Conservation (phyloP, 352 stramenopile species). For the Phytophthora podocarpi region DNA sequence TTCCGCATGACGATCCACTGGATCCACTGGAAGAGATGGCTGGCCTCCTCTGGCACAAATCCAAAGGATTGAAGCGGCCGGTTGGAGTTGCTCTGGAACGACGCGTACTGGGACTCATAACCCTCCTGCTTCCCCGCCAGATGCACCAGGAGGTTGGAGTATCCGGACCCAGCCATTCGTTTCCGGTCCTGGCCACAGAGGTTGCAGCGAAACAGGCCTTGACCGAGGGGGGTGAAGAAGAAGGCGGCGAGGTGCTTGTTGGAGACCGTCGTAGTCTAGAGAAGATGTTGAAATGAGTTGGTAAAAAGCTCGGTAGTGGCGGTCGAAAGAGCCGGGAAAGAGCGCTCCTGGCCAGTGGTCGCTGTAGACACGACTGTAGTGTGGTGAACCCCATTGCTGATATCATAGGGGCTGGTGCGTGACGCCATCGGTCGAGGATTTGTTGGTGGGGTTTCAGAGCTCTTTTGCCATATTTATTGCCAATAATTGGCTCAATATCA, state of each 20-base stretch:
- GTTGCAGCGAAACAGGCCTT: too few species aligned
- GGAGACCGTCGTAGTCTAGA: too few species aligned
- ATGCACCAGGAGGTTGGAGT: constrained; percentile 15
- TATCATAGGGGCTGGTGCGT: too few species aligned
- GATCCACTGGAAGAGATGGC: constrained; percentile 1
- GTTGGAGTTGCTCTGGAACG: neutral
- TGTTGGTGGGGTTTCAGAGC: too few species aligned
- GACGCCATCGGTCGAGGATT: too few species aligned
- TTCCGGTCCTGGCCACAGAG: neutral
- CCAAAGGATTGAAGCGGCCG: neutral
- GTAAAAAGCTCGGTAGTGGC: too few species aligned
- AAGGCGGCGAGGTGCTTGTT: too few species aligned
- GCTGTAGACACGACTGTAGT: neutral
- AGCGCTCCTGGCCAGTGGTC: too few species aligned
- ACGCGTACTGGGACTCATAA: constrained; percentile 1
- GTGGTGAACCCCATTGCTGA: neutral
- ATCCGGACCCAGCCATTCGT: neutral
- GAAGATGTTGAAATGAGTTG: neutral
- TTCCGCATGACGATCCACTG: too few species aligned
- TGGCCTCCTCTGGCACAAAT: constrained; percentile 5
- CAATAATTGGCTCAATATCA: too few species aligned
- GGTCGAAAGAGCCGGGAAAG: too few species aligned
- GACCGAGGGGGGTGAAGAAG: too few species aligned
- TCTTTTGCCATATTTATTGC: constrained; percentile 14
- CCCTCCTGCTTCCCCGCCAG: neutral